These are phyloP conservation scores for Prosopis cineraria DNA, from an alignment of 306 rosid genomes.

Conservation along the genomic window DNA sequence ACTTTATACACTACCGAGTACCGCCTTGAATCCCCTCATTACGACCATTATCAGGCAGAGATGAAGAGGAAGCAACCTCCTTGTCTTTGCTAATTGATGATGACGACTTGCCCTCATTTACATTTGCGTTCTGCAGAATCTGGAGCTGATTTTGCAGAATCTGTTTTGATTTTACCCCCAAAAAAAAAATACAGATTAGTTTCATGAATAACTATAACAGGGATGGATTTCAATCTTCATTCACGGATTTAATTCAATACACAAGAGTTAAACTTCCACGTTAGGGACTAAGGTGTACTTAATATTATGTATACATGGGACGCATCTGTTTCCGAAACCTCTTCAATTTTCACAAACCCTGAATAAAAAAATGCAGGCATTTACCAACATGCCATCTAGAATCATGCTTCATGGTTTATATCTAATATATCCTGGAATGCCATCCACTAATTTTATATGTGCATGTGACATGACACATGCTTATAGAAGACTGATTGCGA, in stretches of 20 bases:
- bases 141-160: conserved; percentile 64
- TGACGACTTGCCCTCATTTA: conserved; percentile 37
- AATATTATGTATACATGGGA: not conserved
- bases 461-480: not conserved
- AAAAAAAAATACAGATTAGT: not conserved
- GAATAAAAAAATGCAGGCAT: not conserved
- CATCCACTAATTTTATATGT: not conserved
- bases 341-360: not conserved
- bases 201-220: not conserved
- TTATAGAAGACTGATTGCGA: conserved; percentile 27
- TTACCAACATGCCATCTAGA: not conserved
- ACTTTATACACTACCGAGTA: conserved; percentile 38
- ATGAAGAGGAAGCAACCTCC: conserved; percentile 43
- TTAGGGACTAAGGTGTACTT: not conserved
- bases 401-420: not conserved
- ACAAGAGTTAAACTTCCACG: not conserved
- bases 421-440: not conserved
- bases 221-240: not conserved
- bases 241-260: conserved; percentile 11
- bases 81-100: conserved; percentile 61
- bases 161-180: conserved; percentile 34
- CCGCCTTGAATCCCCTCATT: conserved; percentile 36
- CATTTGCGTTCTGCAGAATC: conserved; percentile 52
- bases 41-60: conserved; percentile 24
- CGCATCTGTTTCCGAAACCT: not conserved